phyloP scores from a whole-genome alignment of 2,329 filamentous ascomycete genomes.

The Proliferodiscus dingleyae region DNA sequence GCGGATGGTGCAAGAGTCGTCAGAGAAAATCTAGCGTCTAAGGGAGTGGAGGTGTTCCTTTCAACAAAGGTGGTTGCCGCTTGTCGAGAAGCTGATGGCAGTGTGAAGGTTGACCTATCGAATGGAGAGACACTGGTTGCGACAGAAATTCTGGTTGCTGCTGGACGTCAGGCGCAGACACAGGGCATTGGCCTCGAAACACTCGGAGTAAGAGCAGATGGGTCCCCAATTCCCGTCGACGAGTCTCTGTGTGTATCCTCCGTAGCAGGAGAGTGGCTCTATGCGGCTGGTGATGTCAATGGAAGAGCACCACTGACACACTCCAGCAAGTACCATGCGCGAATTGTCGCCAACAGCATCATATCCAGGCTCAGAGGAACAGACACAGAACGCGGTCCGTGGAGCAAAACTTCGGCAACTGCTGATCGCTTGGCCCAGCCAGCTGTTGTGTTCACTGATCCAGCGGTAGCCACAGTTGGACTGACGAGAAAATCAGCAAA shows the following conservation, averaged over 20 bases:
- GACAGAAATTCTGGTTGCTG: slow-evolving; percentile 4
- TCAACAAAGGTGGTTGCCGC: slow-evolving; percentile 2
- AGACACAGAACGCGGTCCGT: neutral
- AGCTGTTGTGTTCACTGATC: slow-evolving; percentile 9
- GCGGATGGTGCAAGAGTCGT: slow-evolving; percentile 8
- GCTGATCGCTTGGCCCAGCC: too few relatives aligned
- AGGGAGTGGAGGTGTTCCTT: slow-evolving; percentile 5
- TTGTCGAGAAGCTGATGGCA: slow-evolving; percentile 1
- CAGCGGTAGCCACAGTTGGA: slow-evolving; percentile 7
- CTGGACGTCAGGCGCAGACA: slow-evolving; percentile 8
- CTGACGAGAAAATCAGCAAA: slow-evolving; percentile 3
- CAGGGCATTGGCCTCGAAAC: slow-evolving; percentile 9
- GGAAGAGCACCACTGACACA: slow-evolving; percentile 9
- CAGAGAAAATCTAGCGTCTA: slow-evolving; percentile 1
- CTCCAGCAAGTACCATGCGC: slow-evolving; percentile 8
- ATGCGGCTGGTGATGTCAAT: slow-evolving; percentile 12
- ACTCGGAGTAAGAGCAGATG: slow-evolving; percentile 7
- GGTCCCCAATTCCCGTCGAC: slow-evolving; percentile 3
- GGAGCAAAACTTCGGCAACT: too few relatives aligned
- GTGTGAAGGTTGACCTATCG: slow-evolving; percentile 4
- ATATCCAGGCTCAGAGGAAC: neutral
- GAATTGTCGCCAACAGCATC: slow-evolving; percentile 10
- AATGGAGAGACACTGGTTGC: slow-evolving; percentile 5
- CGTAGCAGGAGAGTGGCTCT: slow-evolving; percentile 7
- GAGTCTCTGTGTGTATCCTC: slow-evolving; percentile 3